Evolutionary conservation across 169 alveolate species (phyloP).

Genomic region (Plasmodium malariae): DNA sequence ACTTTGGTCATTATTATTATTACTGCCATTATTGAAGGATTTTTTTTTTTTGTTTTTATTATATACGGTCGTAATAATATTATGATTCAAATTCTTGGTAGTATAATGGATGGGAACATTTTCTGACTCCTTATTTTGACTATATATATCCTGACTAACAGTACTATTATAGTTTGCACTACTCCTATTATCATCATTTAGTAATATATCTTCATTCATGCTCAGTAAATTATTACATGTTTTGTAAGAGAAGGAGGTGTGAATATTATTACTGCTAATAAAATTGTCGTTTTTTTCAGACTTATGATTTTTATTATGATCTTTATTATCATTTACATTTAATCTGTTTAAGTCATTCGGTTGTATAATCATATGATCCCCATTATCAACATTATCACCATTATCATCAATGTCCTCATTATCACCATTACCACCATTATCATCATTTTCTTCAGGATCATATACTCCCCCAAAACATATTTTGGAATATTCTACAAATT

Average conservation of each 20-base stretch:
- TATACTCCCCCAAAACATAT: constrained; percentile 62
- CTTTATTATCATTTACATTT: neutral
- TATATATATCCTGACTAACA: neutral
- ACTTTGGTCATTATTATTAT: neutral
- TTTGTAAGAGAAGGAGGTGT: neutral
- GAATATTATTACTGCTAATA: neutral
- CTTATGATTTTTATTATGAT: constrained; percentile 5
- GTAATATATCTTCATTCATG: constrained; percentile 40
- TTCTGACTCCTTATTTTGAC: neutral
- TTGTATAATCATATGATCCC: too few species aligned
- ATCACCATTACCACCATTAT: neutral
- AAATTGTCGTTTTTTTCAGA: constrained; percentile 6
- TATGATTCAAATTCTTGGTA: too few species aligned
- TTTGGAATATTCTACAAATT: constrained; percentile 51
- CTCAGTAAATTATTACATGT: constrained; percentile 18
- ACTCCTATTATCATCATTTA: constrained; percentile 1
- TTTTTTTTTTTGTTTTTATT: too few species aligned
- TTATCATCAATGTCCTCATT: too few species aligned
- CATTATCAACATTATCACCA: neutral
- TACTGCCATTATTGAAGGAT: neutral
- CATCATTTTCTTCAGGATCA: constrained; percentile 62
- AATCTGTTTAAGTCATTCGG: too few species aligned
- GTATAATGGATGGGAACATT: neutral
- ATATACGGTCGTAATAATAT: too few species aligned
- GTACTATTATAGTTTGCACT: neutral